Percentiles rank a stretch among this genome's conserved stretches.
Conservation (phyloP, 805 yeast species). For the Ogataea trehaloabstinens region DNA sequence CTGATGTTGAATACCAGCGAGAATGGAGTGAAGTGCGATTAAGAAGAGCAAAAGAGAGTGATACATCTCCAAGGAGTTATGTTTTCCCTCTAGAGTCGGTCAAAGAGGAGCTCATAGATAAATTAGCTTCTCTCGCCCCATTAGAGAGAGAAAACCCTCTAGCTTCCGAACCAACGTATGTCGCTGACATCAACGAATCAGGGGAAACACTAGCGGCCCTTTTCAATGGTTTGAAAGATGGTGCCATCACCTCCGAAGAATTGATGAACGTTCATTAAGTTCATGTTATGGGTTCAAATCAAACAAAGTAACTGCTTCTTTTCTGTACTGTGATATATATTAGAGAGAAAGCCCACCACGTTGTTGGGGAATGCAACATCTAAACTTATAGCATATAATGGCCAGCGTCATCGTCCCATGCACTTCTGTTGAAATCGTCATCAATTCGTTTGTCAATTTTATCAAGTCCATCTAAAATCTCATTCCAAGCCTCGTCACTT, state of each 20-base stretch:
- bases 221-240: background rate
- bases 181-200: background rate
- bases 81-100: background rate
- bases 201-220: background rate
- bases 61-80: background rate
- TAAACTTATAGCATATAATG: slow-evolving; percentile 10
- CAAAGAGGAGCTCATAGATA: background rate
- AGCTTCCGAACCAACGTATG: background rate
- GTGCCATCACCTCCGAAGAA: background rate
- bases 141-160: background rate
- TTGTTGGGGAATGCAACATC: too few relatives aligned
- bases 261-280: too few relatives aligned
- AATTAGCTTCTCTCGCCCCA: background rate
- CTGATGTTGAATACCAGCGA: slow-evolving; percentile 3
- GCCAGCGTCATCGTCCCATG: slow-evolving; percentile 24
- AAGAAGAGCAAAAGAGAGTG: background rate
- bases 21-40: slow-evolving; percentile 3
- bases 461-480: slow-evolving; percentile 14
- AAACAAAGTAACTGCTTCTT: too few relatives aligned
- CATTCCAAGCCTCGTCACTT: slow-evolving; percentile 16
- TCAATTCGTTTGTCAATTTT: slow-evolving; percentile 16
- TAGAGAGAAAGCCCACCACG: too few relatives aligned
- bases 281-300: too few relatives aligned
- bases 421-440: slow-evolving; percentile 17
- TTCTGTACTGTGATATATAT: too few relatives aligned